phyloP scores from a whole-genome alignment of 1,139 yeast genomes.

The Taphrina confusa region DNA sequence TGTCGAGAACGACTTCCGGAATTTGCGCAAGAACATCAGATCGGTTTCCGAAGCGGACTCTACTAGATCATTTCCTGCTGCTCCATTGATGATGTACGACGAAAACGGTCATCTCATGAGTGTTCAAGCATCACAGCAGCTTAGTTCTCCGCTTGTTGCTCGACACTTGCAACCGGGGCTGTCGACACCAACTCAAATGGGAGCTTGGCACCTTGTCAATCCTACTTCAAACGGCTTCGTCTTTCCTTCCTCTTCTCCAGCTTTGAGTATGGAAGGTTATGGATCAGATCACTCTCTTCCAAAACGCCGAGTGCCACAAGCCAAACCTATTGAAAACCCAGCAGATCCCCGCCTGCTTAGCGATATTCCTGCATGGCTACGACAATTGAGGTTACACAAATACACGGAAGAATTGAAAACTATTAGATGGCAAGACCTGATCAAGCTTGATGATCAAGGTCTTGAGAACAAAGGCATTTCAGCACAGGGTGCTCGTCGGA shows the following conservation, averaged over 20 bases:
- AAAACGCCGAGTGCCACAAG: slow-evolving; percentile 18
- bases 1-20: slow-evolving; percentile 44
- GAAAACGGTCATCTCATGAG: slow-evolving; percentile 38
- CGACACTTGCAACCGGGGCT: slow-evolving; percentile 16
- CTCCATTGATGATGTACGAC: slow-evolving; percentile 37
- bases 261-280: slow-evolving; percentile 13
- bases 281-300: not conserved
- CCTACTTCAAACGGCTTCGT: slow-evolving; percentile 3
- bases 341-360: slow-evolving; percentile 54
- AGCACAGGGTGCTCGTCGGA: slow-evolving; percentile 93
- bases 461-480: slow-evolving; percentile 79
- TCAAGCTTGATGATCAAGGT: slow-evolving; percentile 66
- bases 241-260: slow-evolving; percentile 24
- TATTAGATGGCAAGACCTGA: slow-evolving; percentile 74
- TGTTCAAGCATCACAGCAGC: slow-evolving; percentile 20
- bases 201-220: slow-evolving; percentile 21
- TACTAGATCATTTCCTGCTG: not conserved
- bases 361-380: slow-evolving; percentile 91
- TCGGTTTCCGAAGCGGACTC: slow-evolving; percentile 11
- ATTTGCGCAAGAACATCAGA: slow-evolving; percentile 42
- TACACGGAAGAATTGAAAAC: slow-evolving; percentile 82
- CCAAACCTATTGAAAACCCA: slow-evolving; percentile 37
- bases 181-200: slow-evolving; percentile 5
- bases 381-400: slow-evolving; percentile 84
- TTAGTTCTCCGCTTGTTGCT: slow-evolving; percentile 16